Percentiles rank a stretch among this genome's conserved stretches.
These are phyloP conservation scores for Apostasia ramifera DNA, from an alignment of 106 monocot species.

Conservation along the genomic window DNA sequence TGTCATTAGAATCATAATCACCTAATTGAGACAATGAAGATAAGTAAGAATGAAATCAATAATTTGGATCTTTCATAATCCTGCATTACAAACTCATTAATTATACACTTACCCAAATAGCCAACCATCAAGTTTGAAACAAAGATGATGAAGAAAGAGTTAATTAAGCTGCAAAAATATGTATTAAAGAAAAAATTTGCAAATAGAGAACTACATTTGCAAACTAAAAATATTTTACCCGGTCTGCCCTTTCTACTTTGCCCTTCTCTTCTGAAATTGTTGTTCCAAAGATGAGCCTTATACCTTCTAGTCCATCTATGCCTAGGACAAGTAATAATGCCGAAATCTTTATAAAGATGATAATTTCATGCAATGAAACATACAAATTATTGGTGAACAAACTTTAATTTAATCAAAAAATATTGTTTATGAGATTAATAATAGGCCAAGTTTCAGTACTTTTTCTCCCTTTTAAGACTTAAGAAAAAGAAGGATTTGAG, in stretches of 20 bases:
- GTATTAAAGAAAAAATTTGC: neutral
- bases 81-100: neutral
- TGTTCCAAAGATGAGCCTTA: slow-evolving; percentile 53
- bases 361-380: no score
- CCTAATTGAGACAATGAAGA: slow-evolving; percentile 9
- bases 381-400: no score
- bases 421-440: no score
- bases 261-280: slow-evolving; percentile 40
- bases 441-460: no score
- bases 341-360: no score
- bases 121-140: neutral
- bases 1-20: slow-evolving; percentile 53
- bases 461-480: no score
- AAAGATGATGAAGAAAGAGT: neutral
- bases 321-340: slow-evolving; percentile 2
- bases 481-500: no score
- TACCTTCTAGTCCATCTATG: slow-evolving; percentile 46
- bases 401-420: no score
- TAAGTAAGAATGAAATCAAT: no score
- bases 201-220: neutral
- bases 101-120: slow-evolving; percentile 24
- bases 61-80: no score
- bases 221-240: slow-evolving; percentile 17
- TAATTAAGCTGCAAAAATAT: neutral
- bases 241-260: slow-evolving; percentile 39